These are phyloP conservation scores for Knoxia roxburghii DNA, from an alignment of 257 asterid genomes.

Conservation along the genomic window DNA sequence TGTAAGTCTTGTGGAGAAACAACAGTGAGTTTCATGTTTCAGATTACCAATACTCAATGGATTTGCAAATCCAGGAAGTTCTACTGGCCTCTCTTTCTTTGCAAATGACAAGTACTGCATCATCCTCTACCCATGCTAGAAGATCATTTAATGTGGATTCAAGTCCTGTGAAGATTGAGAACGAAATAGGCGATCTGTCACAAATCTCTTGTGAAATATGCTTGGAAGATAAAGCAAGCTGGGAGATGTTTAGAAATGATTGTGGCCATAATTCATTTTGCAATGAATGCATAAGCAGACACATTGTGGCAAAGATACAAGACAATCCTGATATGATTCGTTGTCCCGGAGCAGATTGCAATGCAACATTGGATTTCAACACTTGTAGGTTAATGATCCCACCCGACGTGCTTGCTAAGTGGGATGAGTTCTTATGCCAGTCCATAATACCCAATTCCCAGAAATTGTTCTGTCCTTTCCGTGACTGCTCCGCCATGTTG, in stretches of 20 bases:
- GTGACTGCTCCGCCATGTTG: conserved; percentile 55
- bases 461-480: conserved; percentile 57
- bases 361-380: conserved; percentile 23
- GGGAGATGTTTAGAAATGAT: conserved; percentile 56
- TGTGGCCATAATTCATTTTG: conserved; percentile 57
- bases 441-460: conserved; percentile 56
- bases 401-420: conserved; percentile 26
- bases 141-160: background rate
- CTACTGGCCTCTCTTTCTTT: conserved; percentile 34
- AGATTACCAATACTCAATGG: conserved; percentile 42
- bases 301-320: conserved; percentile 40
- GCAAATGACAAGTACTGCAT: conserved; percentile 17
- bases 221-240: conserved; percentile 46
- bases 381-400: conserved; percentile 52
- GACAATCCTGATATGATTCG: conserved; percentile 26
- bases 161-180: conserved; percentile 16
- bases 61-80: conserved; percentile 43
- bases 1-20: background rate
- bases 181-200: conserved; percentile 4
- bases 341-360: conserved; percentile 54
- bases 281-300: conserved; percentile 47
- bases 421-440: conserved; percentile 54
- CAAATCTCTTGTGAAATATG: conserved; percentile 51
- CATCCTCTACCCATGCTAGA: conserved; percentile 30
- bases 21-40: background rate